Base-by-base conservation (phyloP, 768 basidiomycete species). In the Piloderma croceum region DNA sequence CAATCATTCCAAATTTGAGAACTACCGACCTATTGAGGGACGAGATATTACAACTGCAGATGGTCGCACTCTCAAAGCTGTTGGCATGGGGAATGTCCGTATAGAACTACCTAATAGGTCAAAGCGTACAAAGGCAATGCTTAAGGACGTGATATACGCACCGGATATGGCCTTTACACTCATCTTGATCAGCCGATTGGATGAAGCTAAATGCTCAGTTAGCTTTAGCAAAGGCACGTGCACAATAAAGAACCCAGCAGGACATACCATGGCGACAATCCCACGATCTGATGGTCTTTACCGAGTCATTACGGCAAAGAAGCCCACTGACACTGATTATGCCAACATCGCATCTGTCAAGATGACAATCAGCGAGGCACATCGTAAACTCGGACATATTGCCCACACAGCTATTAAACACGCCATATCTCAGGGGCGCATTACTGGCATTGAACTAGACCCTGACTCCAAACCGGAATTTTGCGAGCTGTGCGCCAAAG, bases 401-500 rank as follows among this genome's bases (percentile, higher is more conserved):
- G 41, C 43, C 0, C 39, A 45, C 1, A 36, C 40, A 4, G 19
- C 32, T 0, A 47, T 64, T 4, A 11, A 32, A 2, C 22, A 39
- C 2, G 43, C 58, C 46, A 21, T 39, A 3, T 36, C 13, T 9
- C 44, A 43, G 38, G 35, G 38, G 0, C 27, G 58, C 1, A 57
- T 61, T 3, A 39, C 48, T 11, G 57, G 58, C 1, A 29, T 64
- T 3, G 24, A 46, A 1, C 40, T 59, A n/a, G 41, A 21, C 3
- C 36, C 43, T 2, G 24, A 42, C 3, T 34, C 13, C 29, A 7
- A 44, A 9, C 25, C 35, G 1, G 49, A 52, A 0, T 5, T 39
- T 9, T 61, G 59, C 31, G 44, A 59, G n/a, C 52, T 56, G 35
- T 62, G 62, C 40, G 47, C 60, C 1, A 52, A 51, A 24, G 50